A percentile compares a stretch with the other conserved stretches of the same genome.
Evolutionary conservation across 106 monocot genomes (phyloP).

Genomic region (Acanthochlamys bracteata): DNA sequence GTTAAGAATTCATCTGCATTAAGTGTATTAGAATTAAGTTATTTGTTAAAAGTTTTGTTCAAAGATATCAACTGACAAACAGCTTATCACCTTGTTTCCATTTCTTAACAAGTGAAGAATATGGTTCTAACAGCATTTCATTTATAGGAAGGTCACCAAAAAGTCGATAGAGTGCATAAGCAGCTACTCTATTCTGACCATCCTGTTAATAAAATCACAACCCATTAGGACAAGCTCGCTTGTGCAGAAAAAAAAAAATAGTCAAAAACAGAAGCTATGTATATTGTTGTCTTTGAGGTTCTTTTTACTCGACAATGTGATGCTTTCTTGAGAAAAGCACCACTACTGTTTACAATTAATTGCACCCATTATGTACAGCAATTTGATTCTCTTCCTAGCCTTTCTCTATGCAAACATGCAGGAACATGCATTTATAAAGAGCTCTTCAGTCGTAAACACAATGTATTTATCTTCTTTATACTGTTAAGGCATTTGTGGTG

Average conservation of each 20-base stretch:
- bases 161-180: slow-evolving; percentile 73
- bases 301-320: too few relatives aligned
- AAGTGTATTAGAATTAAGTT: too few relatives aligned
- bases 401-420: too few relatives aligned
- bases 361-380: too few relatives aligned
- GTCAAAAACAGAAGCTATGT: too few relatives aligned
- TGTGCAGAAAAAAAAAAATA: too few relatives aligned
- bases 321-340: too few relatives aligned
- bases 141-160: slow-evolving; percentile 70
- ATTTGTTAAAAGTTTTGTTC: neutral
- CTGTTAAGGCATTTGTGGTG: neutral
- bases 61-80: neutral
- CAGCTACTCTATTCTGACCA: slow-evolving; percentile 76
- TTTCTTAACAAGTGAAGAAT: slow-evolving; percentile 52
- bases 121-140: slow-evolving; percentile 64
- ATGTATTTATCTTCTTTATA: neutral
- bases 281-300: too few relatives aligned
- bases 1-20: slow-evolving; percentile 30
- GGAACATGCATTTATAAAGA: too few relatives aligned
- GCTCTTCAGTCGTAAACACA: neutral
- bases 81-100: slow-evolving; percentile 48
- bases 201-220: slow-evolving; percentile 45
- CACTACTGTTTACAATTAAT: too few relatives aligned
- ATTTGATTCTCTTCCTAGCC: too few relatives aligned
- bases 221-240: too few relatives aligned